These are phyloP conservation scores for Diospyros lotus DNA, from an alignment of 148 eudicot species.

Conservation along the genomic window DNA sequence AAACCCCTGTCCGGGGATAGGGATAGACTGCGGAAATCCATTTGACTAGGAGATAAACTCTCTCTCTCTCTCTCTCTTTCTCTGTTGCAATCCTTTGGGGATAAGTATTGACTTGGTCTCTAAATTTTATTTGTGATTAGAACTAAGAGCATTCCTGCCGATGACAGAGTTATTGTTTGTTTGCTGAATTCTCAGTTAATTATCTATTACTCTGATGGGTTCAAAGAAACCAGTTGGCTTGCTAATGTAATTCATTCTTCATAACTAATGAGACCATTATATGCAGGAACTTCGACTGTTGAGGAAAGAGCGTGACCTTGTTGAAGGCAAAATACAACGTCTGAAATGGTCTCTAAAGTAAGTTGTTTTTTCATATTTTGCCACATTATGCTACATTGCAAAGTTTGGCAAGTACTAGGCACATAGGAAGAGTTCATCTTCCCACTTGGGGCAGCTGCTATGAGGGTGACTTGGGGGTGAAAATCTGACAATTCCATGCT, in stretches of 20 bases:
- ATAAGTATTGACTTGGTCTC: neutral
- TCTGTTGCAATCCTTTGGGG: neutral
- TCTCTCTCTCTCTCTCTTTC: neutral
- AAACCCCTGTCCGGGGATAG: no score
- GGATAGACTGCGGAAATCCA: no score
- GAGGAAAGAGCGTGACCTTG: constrained; percentile 70
- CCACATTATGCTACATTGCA: neutral
- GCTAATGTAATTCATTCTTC: neutral
- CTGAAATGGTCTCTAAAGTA: constrained; percentile 69
- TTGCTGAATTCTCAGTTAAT: neutral
- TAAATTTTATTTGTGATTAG: neutral
- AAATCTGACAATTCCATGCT: neutral
- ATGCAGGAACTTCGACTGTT: constrained; percentile 71
- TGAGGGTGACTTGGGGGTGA: neutral
- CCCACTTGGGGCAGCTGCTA: neutral
- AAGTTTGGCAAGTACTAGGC: neutral
- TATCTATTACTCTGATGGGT: neutral
- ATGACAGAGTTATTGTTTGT: neutral
- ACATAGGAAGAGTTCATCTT: neutral
- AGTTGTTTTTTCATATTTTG: neutral
- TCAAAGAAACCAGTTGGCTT: constrained; percentile 6
- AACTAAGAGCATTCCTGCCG: neutral
- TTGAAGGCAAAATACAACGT: constrained; percentile 83
- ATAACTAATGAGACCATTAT: neutral
- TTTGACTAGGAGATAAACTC: neutral